Evolutionary conservation across 2,329 filamentous ascomycete species (phyloP).

Genomic region (Byssoonygena ceratinophila): DNA sequence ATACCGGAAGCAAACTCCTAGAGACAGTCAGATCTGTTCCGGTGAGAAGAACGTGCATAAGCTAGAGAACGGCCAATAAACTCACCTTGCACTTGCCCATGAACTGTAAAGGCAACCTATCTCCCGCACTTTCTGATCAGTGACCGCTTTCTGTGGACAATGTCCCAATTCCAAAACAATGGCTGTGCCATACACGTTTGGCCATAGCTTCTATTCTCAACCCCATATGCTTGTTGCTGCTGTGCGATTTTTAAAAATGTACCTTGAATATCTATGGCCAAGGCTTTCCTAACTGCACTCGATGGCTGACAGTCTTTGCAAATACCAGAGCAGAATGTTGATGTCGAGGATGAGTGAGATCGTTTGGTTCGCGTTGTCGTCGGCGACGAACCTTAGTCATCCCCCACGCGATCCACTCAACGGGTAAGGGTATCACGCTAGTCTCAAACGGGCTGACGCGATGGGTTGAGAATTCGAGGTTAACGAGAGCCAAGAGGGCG

Average conservation of each 20-base stretch:
- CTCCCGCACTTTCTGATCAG: not conserved
- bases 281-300: no score
- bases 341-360: no score
- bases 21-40: not conserved
- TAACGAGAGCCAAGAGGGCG: no score
- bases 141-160: not conserved
- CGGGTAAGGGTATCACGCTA: not conserved
- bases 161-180: not conserved
- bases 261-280: no score
- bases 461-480: no score
- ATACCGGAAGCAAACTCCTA: slow-evolving; percentile 43
- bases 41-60: not conserved
- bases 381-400: no score
- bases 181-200: slow-evolving; percentile 13
- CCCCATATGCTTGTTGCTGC: not conserved
- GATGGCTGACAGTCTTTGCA: no score
- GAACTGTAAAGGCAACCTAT: slow-evolving; percentile 41
- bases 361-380: no score
- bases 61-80: not conserved
- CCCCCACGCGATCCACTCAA: not conserved
- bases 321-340: no score
- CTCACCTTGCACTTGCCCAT: slow-evolving; percentile 61
- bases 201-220: slow-evolving; percentile 6
- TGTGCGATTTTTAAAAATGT: no score
- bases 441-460: not conserved